Evolutionary conservation across 73 alveolate genomes (phyloP).

Genomic region (Breviolum minutum): DNA sequence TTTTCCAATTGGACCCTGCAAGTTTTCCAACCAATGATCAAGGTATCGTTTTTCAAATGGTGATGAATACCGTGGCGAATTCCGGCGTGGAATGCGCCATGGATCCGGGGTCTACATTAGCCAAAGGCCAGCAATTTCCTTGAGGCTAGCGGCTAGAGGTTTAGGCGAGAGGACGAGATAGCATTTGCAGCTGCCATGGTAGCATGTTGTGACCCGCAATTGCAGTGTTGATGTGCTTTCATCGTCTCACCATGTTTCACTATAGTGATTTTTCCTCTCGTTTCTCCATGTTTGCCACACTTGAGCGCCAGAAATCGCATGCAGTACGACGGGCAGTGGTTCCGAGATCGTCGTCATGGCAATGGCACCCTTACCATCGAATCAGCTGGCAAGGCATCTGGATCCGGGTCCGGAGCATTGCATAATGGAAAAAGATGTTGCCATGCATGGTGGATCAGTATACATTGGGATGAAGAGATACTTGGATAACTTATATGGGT

Average conservation of each 20-base stretch:
- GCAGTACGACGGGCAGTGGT: conserved; percentile 95
- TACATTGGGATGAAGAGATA: background rate
- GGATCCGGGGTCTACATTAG: conserved; percentile 87
- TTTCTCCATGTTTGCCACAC: background rate
- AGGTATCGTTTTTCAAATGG: conserved; percentile 80
- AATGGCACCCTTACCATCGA: conserved; percentile 92
- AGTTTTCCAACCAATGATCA: background rate
- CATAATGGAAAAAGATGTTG: background rate
- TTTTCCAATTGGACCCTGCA: too few relatives aligned
- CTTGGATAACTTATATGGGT: background rate
- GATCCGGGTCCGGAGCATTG: too few relatives aligned
- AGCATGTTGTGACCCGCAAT: background rate
- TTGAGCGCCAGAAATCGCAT: conserved; percentile 47
- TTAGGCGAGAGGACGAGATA: background rate
- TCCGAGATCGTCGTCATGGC: conserved; percentile 93
- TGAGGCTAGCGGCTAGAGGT: background rate
- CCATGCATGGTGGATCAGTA: too few relatives aligned
- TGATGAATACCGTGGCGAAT: conserved; percentile 80
- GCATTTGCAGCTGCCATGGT: background rate
- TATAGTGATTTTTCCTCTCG: background rate
- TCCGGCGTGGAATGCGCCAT: conserved; percentile 91
- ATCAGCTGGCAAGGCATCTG: conserved; percentile 45
- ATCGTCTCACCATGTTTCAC: background rate
- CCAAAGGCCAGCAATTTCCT: conserved; percentile 39
- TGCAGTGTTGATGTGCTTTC: background rate